These are phyloP conservation scores for Litsea cubeba DNA, from an alignment of 164 flowering plant genomes.

Conservation along the genomic window DNA sequence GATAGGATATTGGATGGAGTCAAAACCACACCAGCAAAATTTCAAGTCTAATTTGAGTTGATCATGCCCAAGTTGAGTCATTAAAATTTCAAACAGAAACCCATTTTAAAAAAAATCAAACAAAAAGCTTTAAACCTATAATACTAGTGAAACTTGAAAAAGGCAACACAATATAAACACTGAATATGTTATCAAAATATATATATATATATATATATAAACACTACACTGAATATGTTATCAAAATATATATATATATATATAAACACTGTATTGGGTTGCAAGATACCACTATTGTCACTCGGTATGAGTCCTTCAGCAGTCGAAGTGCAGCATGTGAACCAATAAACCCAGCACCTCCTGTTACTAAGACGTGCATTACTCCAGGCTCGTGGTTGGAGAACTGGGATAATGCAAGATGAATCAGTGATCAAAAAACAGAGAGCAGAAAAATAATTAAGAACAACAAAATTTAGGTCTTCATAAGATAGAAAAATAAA, in stretches of 20 bases:
- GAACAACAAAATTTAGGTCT: not conserved
- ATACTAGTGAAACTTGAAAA: not conserved
- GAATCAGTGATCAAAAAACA: not conserved
- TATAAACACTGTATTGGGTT: not conserved
- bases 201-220: not conserved
- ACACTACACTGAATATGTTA: not conserved
- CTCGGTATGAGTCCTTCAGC: conserved; percentile 74
- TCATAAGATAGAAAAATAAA: not conserved
- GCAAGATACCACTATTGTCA: conserved; percentile 76
- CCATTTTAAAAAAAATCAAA: not conserved
- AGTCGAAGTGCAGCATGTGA: conserved; percentile 92
- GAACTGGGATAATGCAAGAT: conserved; percentile 42
- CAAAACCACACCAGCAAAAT: too few species aligned
- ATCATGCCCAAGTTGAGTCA: not conserved
- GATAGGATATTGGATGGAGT: not conserved
- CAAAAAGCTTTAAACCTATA: not conserved
- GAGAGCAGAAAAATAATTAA: not conserved
- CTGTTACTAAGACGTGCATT: conserved; percentile 88
- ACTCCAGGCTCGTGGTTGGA: conserved; percentile 70
- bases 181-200: not conserved
- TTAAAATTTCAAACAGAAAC: too few species aligned
- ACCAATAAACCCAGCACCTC: conserved; percentile 98
- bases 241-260: too few species aligned
- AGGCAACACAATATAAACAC: not conserved
- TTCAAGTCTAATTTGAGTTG: too few species aligned